Evolutionary conservation across 2,329 filamentous ascomycete species (phyloP).

Genomic region (Colletotrichum gloeosporioides): DNA sequence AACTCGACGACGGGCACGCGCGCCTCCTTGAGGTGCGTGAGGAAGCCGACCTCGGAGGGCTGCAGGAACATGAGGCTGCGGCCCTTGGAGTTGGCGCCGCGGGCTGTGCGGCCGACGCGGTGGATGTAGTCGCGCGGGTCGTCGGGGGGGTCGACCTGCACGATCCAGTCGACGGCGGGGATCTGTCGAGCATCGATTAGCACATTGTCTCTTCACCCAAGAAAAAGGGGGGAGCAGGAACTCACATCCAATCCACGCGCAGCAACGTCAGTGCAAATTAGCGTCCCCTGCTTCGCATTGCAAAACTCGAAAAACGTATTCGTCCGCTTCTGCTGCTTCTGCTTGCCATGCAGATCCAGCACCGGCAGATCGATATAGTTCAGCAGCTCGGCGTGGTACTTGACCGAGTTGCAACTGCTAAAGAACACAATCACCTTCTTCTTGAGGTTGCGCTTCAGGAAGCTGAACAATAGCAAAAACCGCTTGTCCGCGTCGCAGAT

Average conservation of each 20-base stretch:
- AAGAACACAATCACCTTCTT: slow-evolving; percentile 99
- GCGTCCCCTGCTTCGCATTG: slow-evolving; percentile 76
- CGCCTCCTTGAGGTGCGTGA: slow-evolving; percentile 88
- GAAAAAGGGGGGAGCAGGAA: slow-evolving; percentile 6
- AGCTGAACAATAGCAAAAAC: slow-evolving; percentile 92
- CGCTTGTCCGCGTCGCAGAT: slow-evolving; percentile 92
- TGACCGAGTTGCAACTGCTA: slow-evolving; percentile 89
- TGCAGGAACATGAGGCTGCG: slow-evolving; percentile 92
- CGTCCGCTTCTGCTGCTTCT: slow-evolving; percentile 99
- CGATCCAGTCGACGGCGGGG: slow-evolving; percentile 84
- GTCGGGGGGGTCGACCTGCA: slow-evolving; percentile 95
- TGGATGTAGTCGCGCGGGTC: slow-evolving; percentile 93
- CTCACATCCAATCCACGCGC: slow-evolving; percentile 87
- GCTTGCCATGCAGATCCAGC: slow-evolving; percentile 88
- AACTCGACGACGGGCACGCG: slow-evolving; percentile 95
- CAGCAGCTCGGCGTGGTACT: slow-evolving; percentile 93
- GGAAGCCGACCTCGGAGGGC: slow-evolving; percentile 89
- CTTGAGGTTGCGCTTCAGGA: slow-evolving; percentile 88
- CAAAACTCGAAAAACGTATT: slow-evolving; percentile 97
- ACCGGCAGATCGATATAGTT: slow-evolving; percentile 97
- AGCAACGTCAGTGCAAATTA: slow-evolving; percentile 97
- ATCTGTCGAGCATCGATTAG: not conserved
- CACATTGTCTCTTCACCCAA: not conserved
- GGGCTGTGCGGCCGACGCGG: slow-evolving; percentile 91
- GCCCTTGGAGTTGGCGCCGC: slow-evolving; percentile 83